Evolutionary conservation across 2,329 filamentous ascomycete species (phyloP), one percentile per base, ranked within the genome.

Genomic region (Sporothrix dimorphospora): DNA sequence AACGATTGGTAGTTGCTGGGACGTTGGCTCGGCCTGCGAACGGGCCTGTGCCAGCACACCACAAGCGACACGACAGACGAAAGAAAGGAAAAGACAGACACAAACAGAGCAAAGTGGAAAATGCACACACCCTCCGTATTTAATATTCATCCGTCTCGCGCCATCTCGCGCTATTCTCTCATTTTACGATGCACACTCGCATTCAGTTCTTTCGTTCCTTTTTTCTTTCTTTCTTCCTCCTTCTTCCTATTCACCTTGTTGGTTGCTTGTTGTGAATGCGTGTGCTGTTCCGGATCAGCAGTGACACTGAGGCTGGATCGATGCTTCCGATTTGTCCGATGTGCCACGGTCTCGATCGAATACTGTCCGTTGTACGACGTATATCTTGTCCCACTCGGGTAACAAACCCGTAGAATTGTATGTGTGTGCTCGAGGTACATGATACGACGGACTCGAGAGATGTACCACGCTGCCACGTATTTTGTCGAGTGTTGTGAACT

Each of bases 311-410:
- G n/a, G n/a, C n/a, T n/a, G 61, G 61, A 47, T 45, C 61, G 14
- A 65, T 65, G 40, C 61, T 47, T 65, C 61, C 61, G 61, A 47
- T 65, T 30, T 65, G 21, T n/a, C 40, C 21, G 40, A 65, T 47
- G 9, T n/a, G 19, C 57, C 53, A 27, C 4, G 27, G 19, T n/a
- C 30, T 34, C 14, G 34, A 42, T 40, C 57, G n/a, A 63, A 42
- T 14, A 40, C n/a, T n/a, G n/a, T n/a, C n/a, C n/a, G n/a, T 24
- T 42, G 40, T 4, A 21, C 38, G 59, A 16, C 24, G 40, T 45
- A 19, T 65, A 27, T 45, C 24, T 65, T 40, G 57, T 47, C 40
- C 61, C 61, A 24, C 19, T 65, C 12, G 21, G 61, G 61, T 21
- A 47, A 45, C 61, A 47, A 40, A 30, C 19, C 40, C 61, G 40